These are phyloP conservation scores for Chrysosporium keratinophilum DNA, from an alignment of 2,329 filamentous ascomycete species.

Conservation along the genomic window DNA sequence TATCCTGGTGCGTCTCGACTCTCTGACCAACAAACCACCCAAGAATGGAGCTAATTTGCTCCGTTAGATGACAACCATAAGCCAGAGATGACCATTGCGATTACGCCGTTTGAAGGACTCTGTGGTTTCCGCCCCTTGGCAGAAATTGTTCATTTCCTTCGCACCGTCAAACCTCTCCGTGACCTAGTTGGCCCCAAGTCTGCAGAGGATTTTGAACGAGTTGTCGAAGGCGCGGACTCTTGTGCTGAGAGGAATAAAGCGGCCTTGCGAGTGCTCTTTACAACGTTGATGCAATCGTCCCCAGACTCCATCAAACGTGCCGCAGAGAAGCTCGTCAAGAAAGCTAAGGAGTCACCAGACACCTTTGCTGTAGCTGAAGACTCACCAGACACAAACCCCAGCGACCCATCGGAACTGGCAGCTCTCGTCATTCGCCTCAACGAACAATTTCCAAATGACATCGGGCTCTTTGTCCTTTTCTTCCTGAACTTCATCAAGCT, in stretches of 20 bases:
- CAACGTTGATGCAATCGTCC: conserved; percentile 67
- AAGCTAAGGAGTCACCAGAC: conserved; percentile 56
- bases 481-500: conserved; percentile 94
- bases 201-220: conserved; percentile 46
- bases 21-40: neutral
- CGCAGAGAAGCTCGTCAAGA: conserved; percentile 57
- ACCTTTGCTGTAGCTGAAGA: conserved; percentile 55
- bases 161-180: conserved; percentile 53
- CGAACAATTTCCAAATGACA: conserved; percentile 74
- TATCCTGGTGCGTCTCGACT: conserved; percentile 53
- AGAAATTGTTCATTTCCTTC: conserved; percentile 79
- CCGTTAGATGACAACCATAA: conserved; percentile 87
- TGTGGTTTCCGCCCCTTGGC: conserved; percentile 84
- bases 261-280: conserved; percentile 64
- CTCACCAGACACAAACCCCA: conserved; percentile 28
- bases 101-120: conserved; percentile 90
- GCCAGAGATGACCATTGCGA: conserved; percentile 97
- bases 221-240: conserved; percentile 40
- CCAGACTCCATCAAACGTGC: conserved; percentile 55
- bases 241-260: conserved; percentile 58
- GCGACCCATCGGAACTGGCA: conserved; percentile 51
- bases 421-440: conserved; percentile 69
- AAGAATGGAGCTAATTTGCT: neutral
- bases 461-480: conserved; percentile 90
- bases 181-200: conserved; percentile 49